phyloP scores from a whole-genome alignment of 164 flowering plant genomes.

The Umbellularia californica region DNA sequence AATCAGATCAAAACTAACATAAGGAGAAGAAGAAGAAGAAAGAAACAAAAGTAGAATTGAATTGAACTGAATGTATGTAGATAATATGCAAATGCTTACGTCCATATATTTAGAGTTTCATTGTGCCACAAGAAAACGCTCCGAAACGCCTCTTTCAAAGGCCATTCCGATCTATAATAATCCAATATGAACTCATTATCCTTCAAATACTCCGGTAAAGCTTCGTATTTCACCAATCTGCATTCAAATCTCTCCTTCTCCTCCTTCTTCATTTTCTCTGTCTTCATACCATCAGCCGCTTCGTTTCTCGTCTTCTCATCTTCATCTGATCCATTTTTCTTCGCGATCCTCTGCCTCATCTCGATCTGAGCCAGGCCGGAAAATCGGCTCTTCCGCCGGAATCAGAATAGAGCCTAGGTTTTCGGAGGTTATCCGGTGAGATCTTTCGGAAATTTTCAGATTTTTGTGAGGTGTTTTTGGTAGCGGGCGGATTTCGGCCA shows the following conservation, averaged over 20 bases:
- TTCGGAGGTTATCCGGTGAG: neutral
- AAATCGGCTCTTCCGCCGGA: neutral
- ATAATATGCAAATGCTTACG: conserved; percentile 37
- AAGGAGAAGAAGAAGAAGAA: neutral
- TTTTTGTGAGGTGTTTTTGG: neutral
- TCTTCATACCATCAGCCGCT: conserved; percentile 8
- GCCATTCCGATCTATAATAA: conserved; percentile 84
- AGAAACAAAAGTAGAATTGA: neutral
- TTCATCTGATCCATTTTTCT: neutral
- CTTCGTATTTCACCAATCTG: conserved; percentile 64
- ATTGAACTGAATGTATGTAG: neutral
- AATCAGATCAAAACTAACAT: neutral
- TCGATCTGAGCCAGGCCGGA: neutral
- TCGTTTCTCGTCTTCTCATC: neutral
- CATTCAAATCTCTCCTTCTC: conserved; percentile 23
- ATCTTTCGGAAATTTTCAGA: neutral
- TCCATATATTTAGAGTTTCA: conserved; percentile 93
- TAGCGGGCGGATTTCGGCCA: neutral
- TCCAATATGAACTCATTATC: conserved; percentile 85
- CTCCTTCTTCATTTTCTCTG: neutral
- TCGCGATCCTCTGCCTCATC: neutral
- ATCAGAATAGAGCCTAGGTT: neutral
- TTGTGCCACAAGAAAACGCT: conserved; percentile 85
- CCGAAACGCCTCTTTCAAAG: conserved; percentile 58
- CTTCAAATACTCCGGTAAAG: conserved; percentile 70